A percentile compares a stretch with the other conserved stretches of the same genome.
phyloP scores from a whole-genome alignment of 805 yeast genomes.

The Saccharomycodes ludwigii region DNA sequence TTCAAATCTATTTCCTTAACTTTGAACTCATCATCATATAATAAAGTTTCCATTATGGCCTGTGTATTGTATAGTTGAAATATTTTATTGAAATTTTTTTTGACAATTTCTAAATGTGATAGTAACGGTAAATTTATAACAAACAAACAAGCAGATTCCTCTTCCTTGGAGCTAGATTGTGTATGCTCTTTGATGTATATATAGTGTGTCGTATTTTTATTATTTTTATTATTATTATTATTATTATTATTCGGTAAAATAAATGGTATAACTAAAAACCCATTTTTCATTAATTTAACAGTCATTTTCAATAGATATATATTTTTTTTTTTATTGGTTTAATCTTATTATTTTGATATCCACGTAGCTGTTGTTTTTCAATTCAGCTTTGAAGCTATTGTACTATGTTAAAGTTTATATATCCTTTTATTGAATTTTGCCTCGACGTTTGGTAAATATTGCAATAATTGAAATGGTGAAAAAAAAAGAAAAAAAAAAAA shows the following conservation, averaged over 20 bases:
- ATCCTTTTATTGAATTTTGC: too few relatives aligned
- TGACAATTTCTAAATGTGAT: conserved; percentile 39
- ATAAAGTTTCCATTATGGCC: conserved; percentile 44
- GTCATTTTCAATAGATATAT: too few relatives aligned
- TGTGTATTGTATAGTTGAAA: conserved; percentile 35
- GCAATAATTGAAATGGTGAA: too few relatives aligned
- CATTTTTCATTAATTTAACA: conserved; percentile 20
- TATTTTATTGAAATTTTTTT: conserved; percentile 42
- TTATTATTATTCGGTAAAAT: conserved; percentile 13
- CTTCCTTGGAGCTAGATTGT: conserved; percentile 28
- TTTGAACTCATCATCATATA: conserved; percentile 30
- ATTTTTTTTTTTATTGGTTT: too few relatives aligned
- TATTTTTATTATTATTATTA: conserved; percentile 5
- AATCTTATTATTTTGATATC: too few relatives aligned
- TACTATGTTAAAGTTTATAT: too few relatives aligned
- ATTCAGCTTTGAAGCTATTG: too few relatives aligned
- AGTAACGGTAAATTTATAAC: conserved; percentile 63
- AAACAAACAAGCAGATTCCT: conserved; percentile 48
- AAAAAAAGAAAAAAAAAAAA: too few relatives aligned
- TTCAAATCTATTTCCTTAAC: conserved; percentile 40
- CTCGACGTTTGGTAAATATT: too few relatives aligned
- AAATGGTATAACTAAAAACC: conserved; percentile 24
- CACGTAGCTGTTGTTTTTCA: too few relatives aligned
- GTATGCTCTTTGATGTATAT: conserved; percentile 59
- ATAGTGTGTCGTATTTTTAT: conserved; percentile 32